Evolutionary conservation across 805 yeast species (phyloP), one percentile per base, ranked within the genome.

Genomic region (Barnettozyma vustinii): DNA sequence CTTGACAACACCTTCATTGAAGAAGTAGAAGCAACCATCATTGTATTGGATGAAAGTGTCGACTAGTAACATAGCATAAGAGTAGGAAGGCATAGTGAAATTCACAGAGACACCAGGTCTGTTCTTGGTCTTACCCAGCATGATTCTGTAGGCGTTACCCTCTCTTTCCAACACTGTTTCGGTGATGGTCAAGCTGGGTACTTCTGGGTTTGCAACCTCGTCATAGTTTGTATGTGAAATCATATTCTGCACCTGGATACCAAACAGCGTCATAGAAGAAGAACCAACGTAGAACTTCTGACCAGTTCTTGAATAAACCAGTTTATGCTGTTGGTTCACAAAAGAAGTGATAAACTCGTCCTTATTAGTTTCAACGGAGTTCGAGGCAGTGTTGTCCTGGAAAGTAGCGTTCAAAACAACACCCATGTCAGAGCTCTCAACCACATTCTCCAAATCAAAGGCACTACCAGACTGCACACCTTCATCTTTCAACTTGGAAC

Each of bases 11-110:
- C 95, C 95, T 63, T 86, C 95, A 60, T 86, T 86, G 69, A 86
- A 86, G 59, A 86, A 86, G 66, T 86, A 86, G 62, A 86, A 86
- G 57, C 95, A 86, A 1, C 91, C 94, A 64, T 85, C 94, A 57
- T 86, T 86, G 63, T 84, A 86, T 45, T 84, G 83, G 46, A 86
- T 77, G 56, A 86, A 86, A 0, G 88, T 82, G 60, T 86, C 92
- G 12, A 86, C 86, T 44, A 86, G 66, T 13, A 84, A 63, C 77
- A 83, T 77, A 7, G 92, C 90, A 62, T 85, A 84, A 3, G 87
- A 79, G 54, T 84, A 85, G 13, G 88, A 80, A 1, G 95, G 95
- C 16, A 86, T 68, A 0, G 87, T 77, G 60, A 84, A 84, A 57
- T 83, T 82, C 21, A 84, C 87, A 20, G 84, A 75, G 6, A 83